These are phyloP conservation scores for Noccaea bulbosa DNA, from an alignment of 345 rosid species.

Conservation along the genomic window DNA sequence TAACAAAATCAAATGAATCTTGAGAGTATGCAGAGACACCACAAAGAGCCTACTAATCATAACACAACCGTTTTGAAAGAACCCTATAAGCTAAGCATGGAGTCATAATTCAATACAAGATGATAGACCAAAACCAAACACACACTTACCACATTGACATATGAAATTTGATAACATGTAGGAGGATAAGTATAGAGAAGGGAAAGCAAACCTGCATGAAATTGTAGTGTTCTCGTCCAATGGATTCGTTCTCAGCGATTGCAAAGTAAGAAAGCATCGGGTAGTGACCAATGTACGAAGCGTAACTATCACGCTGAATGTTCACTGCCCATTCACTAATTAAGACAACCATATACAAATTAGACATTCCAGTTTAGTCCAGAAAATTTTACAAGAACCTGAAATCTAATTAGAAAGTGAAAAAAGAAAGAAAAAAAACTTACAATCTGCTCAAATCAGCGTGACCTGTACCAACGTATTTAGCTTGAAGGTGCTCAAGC, in stretches of 20 bases:
- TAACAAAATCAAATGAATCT: no score
- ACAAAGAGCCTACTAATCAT: no score
- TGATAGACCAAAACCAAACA: no score
- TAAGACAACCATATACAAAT: neutral
- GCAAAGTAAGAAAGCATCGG: slow-evolving; percentile 84
- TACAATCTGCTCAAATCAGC: slow-evolving; percentile 95
- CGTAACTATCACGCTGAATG: slow-evolving; percentile 89
- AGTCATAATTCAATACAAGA: no score
- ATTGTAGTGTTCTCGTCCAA: slow-evolving; percentile 91
- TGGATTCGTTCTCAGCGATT: slow-evolving; percentile 88
- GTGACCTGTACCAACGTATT: slow-evolving; percentile 94
- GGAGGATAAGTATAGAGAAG: neutral
- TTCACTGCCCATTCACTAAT: slow-evolving; percentile 93
- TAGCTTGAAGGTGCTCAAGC: slow-evolving; percentile 98
- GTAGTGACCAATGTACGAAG: slow-evolving; percentile 87
- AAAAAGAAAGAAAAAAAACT: slow-evolving; percentile 28
- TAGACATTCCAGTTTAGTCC: neutral
- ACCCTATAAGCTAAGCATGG: no score
- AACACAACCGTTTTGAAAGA: no score
- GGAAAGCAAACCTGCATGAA: slow-evolving; percentile 72
- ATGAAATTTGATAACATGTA: no score
- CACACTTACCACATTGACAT: no score
- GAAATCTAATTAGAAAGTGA: no score
- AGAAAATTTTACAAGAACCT: no score
- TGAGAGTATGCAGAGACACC: no score